Conservation (phyloP, 257 asterid genomes). For the Solanum neorickii region DNA sequence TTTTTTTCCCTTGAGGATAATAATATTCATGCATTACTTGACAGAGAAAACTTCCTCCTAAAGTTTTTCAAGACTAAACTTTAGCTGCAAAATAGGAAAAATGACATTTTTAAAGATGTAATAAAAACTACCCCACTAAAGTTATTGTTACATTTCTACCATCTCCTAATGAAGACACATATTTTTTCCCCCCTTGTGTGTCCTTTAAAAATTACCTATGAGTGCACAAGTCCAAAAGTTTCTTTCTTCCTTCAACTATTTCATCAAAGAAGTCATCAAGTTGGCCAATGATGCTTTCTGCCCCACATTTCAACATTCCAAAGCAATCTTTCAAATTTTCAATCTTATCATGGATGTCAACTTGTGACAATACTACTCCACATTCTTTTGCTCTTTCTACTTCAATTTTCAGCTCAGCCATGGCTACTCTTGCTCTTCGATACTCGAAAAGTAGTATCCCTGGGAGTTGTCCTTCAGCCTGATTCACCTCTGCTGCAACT, state of each 20-base stretch:
- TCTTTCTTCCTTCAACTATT: slow-evolving; percentile 76
- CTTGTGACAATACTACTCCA: slow-evolving; percentile 7
- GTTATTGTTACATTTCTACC: slow-evolving; percentile 19
- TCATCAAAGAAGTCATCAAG: slow-evolving; percentile 88
- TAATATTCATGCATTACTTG: slow-evolving; percentile 3
- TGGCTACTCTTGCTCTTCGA: slow-evolving; percentile 20
- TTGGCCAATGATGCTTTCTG: slow-evolving; percentile 55
- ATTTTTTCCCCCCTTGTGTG: neutral
- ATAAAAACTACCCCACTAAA: slow-evolving; percentile 6
- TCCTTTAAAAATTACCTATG: slow-evolving; percentile 25
- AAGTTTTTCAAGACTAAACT: slow-evolving; percentile 13
- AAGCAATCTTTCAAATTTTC: slow-evolving; percentile 48
- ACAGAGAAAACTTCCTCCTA: slow-evolving; percentile 11
- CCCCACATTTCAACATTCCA: slow-evolving; percentile 54
- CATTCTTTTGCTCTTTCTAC: slow-evolving; percentile 22
- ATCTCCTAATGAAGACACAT: neutral
- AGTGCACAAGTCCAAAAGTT: slow-evolving; percentile 67
- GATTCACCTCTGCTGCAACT: slow-evolving; percentile 24
- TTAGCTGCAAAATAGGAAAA: neutral
- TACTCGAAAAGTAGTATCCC: slow-evolving; percentile 55
- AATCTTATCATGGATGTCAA: slow-evolving; percentile 27
- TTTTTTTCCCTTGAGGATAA: neutral
- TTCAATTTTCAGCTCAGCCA: slow-evolving; percentile 45
- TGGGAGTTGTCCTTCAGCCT: slow-evolving; percentile 20
- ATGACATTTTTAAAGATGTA: neutral